Conservation (phyloP, 805 yeast genomes). For the Starmerella lactis-condensi region DNA sequence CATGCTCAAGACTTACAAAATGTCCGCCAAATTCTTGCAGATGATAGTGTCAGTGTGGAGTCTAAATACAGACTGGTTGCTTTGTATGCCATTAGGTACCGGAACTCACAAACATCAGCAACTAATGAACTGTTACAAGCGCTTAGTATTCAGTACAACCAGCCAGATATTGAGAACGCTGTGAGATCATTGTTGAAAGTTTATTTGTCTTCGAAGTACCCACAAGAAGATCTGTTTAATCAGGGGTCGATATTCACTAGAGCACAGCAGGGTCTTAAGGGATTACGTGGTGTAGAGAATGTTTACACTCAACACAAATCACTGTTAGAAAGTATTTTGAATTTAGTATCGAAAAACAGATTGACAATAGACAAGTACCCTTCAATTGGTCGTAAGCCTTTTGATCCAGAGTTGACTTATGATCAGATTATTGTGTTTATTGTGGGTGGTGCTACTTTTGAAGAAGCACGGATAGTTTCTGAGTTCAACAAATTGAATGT, state of each 20-base stretch:
- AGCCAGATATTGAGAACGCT: slow-evolving; percentile 25
- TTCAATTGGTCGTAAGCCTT: slow-evolving; percentile 26
- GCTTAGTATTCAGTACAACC: slow-evolving; percentile 18
- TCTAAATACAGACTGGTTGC: slow-evolving; percentile 56
- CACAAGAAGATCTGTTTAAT: slow-evolving; percentile 28
- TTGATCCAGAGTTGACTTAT: slow-evolving; percentile 18
- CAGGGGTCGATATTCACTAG: slow-evolving; percentile 25
- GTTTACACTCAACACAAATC: slow-evolving; percentile 87
- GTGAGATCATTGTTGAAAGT: slow-evolving; percentile 29
- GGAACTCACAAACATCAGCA: slow-evolving; percentile 32
- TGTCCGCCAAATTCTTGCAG: slow-evolving; percentile 35
- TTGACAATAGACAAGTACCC: slow-evolving; percentile 28
- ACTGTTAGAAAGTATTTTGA: slow-evolving; percentile 34
- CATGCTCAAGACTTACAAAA: slow-evolving; percentile 39
- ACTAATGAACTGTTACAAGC: slow-evolving; percentile 24
- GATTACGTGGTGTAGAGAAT: slow-evolving; percentile 27
- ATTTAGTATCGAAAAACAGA: slow-evolving; percentile 27
- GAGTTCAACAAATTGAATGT: slow-evolving; percentile 39
- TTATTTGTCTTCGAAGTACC: slow-evolving; percentile 25
- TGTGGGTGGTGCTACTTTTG: slow-evolving; percentile 82
- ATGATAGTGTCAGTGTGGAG: slow-evolving; percentile 27
- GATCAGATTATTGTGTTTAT: slow-evolving; percentile 25
- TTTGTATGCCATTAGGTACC: slow-evolving; percentile 57
- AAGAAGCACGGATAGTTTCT: slow-evolving; percentile 69
- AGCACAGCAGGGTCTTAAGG: slow-evolving; percentile 28